Evolutionary conservation across 352 stramenopile species (phyloP).

Genomic region (Pythium plurisporium): DNA sequence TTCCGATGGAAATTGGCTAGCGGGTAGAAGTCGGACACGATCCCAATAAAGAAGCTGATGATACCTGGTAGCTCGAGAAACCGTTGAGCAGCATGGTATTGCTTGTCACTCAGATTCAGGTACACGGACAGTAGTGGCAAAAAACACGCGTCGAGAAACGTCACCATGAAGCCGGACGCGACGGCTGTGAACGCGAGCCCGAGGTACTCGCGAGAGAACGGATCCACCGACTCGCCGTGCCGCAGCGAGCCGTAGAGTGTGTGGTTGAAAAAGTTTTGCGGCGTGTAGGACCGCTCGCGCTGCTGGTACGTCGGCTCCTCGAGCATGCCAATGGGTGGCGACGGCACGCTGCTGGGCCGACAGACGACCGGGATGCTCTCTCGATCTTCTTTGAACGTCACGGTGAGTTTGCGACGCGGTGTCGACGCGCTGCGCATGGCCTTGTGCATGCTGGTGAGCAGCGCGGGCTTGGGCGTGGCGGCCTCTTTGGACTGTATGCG

Average conservation of each 20-base stretch:
- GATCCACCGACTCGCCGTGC: slow-evolving; percentile 41
- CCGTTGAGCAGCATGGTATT: slow-evolving; percentile 41
- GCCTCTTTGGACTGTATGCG: slow-evolving; percentile 9
- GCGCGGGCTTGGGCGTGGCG: background rate
- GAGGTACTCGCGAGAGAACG: slow-evolving; percentile 59
- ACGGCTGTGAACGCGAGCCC: slow-evolving; percentile 55
- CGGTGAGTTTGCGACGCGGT: slow-evolving; percentile 45
- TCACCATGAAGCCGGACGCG: slow-evolving; percentile 57
- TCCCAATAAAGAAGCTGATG: slow-evolving; percentile 67
- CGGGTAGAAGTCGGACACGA: slow-evolving; percentile 78
- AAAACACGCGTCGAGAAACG: slow-evolving; percentile 58
- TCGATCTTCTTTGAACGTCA: slow-evolving; percentile 54
- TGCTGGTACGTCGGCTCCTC: slow-evolving; percentile 37
- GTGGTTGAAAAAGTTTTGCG: slow-evolving; percentile 66
- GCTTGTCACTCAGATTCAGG: slow-evolving; percentile 39
- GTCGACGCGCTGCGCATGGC: slow-evolving; percentile 18
- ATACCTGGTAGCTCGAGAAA: slow-evolving; percentile 57
- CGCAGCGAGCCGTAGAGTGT: slow-evolving; percentile 67
- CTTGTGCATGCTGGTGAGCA: background rate
- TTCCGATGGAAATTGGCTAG: slow-evolving; percentile 73
- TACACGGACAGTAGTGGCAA: slow-evolving; percentile 61
- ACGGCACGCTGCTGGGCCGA: slow-evolving; percentile 53
- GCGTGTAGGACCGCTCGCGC: slow-evolving; percentile 49
- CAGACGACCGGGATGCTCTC: slow-evolving; percentile 49
- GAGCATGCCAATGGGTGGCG: slow-evolving; percentile 56